Percentiles rank a stretch among this genome's conserved stretches.
Conservation (phyloP, 163 green algal species). For the Botryococcus braunii region DNA sequence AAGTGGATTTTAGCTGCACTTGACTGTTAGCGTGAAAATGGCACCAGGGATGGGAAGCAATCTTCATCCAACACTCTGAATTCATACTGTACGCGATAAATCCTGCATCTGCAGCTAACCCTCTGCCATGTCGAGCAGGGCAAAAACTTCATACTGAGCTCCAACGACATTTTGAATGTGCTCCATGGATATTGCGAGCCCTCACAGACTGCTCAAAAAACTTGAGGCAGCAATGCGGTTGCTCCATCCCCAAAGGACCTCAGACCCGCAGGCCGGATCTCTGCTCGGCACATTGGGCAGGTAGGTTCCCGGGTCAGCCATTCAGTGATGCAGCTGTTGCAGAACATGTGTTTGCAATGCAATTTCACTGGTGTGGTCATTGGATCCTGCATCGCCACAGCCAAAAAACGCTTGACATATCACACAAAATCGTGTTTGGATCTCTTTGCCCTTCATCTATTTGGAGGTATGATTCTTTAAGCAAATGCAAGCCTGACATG, state of each 20-base stretch:
- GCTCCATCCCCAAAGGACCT: conserved; percentile 26
- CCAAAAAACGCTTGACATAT: background rate
- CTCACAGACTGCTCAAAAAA: conserved; percentile 20
- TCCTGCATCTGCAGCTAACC: background rate
- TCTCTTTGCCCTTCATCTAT: too few species aligned
- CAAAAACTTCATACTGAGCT: background rate
- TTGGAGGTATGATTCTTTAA: too few species aligned
- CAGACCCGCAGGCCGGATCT: conserved; percentile 16
- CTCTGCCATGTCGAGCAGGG: background rate
- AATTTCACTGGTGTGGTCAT: conserved; percentile 19
- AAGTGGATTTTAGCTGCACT: too few species aligned
- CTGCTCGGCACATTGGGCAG: conserved; percentile 36
- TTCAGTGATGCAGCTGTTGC: conserved; percentile 34
- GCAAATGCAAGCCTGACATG: background rate
- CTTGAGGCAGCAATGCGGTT: conserved; percentile 23
- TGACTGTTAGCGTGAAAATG: too few species aligned
- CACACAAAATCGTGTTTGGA: conserved; percentile 1
- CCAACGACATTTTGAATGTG: background rate
- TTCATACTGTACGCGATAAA: conserved; percentile 18
- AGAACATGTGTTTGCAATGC: conserved; percentile 38
- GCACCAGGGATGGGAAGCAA: background rate
- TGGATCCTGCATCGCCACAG: conserved; percentile 14
- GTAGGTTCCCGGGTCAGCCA: conserved; percentile 29
- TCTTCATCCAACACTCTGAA: conserved; percentile 42
- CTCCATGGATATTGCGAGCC: background rate